These are phyloP conservation scores for Xylaria hypoxylon DNA, from an alignment of 2,329 filamentous ascomycete species.

Conservation along the genomic window DNA sequence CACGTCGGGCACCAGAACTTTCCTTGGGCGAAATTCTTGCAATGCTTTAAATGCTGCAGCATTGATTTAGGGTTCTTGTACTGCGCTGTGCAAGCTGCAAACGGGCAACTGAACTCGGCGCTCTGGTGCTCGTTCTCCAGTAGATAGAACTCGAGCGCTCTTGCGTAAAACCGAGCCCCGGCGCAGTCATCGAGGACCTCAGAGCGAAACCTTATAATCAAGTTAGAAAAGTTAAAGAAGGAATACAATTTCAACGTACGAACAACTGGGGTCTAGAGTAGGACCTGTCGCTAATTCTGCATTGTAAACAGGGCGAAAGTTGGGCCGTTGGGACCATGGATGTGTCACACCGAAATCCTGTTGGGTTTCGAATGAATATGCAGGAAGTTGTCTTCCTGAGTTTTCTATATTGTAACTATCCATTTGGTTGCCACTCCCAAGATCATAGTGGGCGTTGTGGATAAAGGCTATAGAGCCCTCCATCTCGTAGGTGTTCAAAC, in stretches of 20 bases:
- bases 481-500: conserved; percentile 14
- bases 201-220: conserved; percentile 31
- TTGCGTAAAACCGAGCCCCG: conserved; percentile 37
- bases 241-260: conserved; percentile 20
- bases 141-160: conserved; percentile 37
- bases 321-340: neutral
- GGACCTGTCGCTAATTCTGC: neutral
- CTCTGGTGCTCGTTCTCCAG: conserved; percentile 24
- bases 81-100: conserved; percentile 32
- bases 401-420: neutral
- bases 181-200: conserved; percentile 41
- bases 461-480: neutral
- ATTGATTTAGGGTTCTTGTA: conserved; percentile 36
- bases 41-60: conserved; percentile 42
- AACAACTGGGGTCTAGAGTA: conserved; percentile 1
- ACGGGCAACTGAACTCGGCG: conserved; percentile 33
- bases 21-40: conserved; percentile 33
- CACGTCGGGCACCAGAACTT: conserved; percentile 38
- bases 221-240: conserved; percentile 7
- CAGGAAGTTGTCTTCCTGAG: neutral
- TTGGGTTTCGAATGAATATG: neutral
- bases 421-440: neutral
- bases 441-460: neutral
- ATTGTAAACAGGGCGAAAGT: neutral
- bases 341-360: neutral